Percentiles rank a stretch among this genome's conserved stretches.
These are phyloP conservation scores for Collybiopsis luxurians DNA, from an alignment of 768 basidiomycete species.

Conservation along the genomic window DNA sequence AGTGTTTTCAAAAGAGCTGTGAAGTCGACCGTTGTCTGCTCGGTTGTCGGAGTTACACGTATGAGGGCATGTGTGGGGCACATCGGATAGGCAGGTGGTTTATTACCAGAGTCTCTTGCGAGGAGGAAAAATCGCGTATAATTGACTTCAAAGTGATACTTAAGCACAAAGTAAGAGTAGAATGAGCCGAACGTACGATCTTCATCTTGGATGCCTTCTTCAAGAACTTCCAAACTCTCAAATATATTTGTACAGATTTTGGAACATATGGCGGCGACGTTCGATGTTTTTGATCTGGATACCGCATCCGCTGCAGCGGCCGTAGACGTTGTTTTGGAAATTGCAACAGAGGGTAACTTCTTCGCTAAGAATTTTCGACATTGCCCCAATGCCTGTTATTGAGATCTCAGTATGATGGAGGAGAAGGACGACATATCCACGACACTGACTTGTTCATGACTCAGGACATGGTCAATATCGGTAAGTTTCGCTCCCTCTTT, in stretches of 20 bases:
- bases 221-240: constrained; percentile 57
- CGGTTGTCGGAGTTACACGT: neutral
- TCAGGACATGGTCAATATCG: constrained; percentile 59
- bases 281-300: constrained; percentile 32
- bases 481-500: constrained; percentile 52
- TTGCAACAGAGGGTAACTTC: constrained; percentile 48
- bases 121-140: constrained; percentile 70
- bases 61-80: constrained; percentile 1
- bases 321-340: constrained; percentile 66
- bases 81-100: constrained; percentile 11
- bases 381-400: constrained; percentile 44
- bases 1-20: neutral
- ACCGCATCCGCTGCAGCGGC: constrained; percentile 63
- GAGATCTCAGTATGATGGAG: neutral
- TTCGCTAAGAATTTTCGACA: constrained; percentile 59
- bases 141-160: constrained; percentile 42
- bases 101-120: constrained; percentile 30
- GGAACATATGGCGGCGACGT: constrained; percentile 76
- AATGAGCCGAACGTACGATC: constrained; percentile 34
- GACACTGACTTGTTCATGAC: constrained; percentile 73
- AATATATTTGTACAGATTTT: constrained; percentile 58
- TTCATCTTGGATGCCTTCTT: constrained; percentile 63
- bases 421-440: neutral
- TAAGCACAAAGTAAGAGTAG: neutral
- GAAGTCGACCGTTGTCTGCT: neutral